phyloP scores from a whole-genome alignment of 345 rosid genomes.

The Zanthoxylum bungeanum region DNA sequence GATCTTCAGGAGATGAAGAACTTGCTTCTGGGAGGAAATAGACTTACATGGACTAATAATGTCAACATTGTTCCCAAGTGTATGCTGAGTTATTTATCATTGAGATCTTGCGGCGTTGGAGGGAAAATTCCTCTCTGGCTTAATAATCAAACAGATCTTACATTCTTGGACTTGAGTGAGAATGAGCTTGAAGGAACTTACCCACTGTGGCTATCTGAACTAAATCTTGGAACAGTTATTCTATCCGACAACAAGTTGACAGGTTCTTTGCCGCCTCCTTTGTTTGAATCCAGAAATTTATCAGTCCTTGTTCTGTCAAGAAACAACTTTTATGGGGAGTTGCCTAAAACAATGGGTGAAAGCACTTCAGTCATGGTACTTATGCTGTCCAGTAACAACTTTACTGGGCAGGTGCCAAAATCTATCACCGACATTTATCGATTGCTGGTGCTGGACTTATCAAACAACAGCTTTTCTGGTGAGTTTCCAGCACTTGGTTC shows the following conservation, averaged over 20 bases:
- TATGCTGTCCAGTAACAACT: slow-evolving; percentile 27
- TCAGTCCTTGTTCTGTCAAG: slow-evolving; percentile 13
- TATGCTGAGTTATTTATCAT: slow-evolving; percentile 6
- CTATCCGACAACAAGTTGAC: slow-evolving; percentile 24
- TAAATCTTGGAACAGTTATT: not conserved
- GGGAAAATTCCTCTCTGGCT: slow-evolving; percentile 18
- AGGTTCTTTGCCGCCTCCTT: slow-evolving; percentile 24
- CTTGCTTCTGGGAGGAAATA: slow-evolving; percentile 17
- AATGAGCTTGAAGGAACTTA: slow-evolving; percentile 21
- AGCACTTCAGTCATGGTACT: not conserved
- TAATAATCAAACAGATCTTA: slow-evolving; percentile 17
- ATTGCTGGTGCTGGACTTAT: slow-evolving; percentile 23
- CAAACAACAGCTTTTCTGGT: slow-evolving; percentile 30
- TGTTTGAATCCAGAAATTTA: slow-evolving; percentile 22
- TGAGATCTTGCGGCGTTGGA: slow-evolving; percentile 9
- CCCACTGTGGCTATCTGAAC: slow-evolving; percentile 19
- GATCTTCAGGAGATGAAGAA: slow-evolving; percentile 13
- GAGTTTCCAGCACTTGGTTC: slow-evolving; percentile 24
- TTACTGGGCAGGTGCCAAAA: slow-evolving; percentile 32
- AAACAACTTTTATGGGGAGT: slow-evolving; percentile 19
- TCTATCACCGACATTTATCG: slow-evolving; percentile 22
- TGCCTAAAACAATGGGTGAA: slow-evolving; percentile 16
- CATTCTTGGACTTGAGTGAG: slow-evolving; percentile 24
- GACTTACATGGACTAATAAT: slow-evolving; percentile 10
- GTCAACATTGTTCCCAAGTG: slow-evolving; percentile 2